phyloP scores from a whole-genome alignment of 179 eudicot species.

The Silene vulgaris region DNA sequence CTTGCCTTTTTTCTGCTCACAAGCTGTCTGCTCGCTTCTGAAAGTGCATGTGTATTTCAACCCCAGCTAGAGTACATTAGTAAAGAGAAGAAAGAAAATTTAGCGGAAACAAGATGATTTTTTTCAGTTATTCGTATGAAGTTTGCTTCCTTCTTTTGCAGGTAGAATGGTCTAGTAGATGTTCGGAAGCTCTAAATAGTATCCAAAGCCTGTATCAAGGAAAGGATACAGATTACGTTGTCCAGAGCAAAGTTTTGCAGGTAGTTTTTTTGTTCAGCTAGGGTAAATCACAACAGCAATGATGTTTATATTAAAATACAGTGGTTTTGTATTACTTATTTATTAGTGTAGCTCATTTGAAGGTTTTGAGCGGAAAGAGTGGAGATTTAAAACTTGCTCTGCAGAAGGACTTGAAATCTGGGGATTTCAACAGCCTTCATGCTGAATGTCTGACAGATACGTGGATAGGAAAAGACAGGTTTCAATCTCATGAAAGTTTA shows the following conservation, averaged over 20 bases:
- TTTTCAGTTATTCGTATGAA: not conserved
- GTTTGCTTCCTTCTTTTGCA: conserved; percentile 26
- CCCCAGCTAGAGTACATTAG: not conserved
- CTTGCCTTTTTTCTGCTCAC: not conserved
- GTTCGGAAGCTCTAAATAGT: conserved; percentile 61
- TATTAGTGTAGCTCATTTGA: conserved; percentile 25
- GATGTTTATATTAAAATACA: conserved; percentile 9
- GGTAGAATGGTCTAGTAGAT: conserved; percentile 82
- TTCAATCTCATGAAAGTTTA: not conserved
- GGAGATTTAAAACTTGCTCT: conserved; percentile 61
- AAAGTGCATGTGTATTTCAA: not conserved
- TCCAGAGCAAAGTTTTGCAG: conserved; percentile 75
- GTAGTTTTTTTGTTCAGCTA: conserved; percentile 32
- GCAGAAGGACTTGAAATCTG: conserved; percentile 65
- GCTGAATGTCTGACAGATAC: conserved; percentile 92
- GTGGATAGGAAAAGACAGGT: conserved; percentile 94
- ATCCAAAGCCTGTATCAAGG: conserved; percentile 64
- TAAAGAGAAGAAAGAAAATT: not conserved
- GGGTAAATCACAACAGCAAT: conserved; percentile 8
- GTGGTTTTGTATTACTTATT: conserved; percentile 15
- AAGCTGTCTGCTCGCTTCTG: conserved; percentile 1
- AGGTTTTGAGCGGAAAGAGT: conserved; percentile 63
- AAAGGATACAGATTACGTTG: conserved; percentile 58
- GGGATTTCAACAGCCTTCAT: conserved; percentile 63
- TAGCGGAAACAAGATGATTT: not conserved